Evolutionary conservation across 2,329 filamentous ascomycete species (phyloP), one percentile per base, ranked within the genome.

Genomic region (Curvularia verruculosa): DNA sequence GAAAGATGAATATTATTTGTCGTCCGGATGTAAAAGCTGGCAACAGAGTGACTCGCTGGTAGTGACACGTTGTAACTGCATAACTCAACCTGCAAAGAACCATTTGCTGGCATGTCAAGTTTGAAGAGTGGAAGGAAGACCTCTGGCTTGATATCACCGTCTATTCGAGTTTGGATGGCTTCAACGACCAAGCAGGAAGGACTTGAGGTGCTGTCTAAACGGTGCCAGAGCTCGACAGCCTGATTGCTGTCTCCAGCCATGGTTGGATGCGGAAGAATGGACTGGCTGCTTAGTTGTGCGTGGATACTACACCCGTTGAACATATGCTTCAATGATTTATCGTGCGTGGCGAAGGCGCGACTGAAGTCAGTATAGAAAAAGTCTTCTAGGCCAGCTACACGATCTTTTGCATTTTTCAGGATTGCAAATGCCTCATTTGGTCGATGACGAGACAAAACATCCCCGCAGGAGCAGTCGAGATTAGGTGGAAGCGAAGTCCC

Each of bases 311-410:
- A 49, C 12, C 61, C 66, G 23, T 52, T 39, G 37, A 66, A 69
- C 1, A 69, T 12, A 21, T 61, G n/a, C 6, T 46, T 47, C 15
- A 63, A 54, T 12, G 59, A 9, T 1, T 69, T 51, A 5, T 40
- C n/a, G 36, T 70, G 66, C 5, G 28, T 28, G 2, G 59, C 49
- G 53, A 77, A 76, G 2, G 71, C 75, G 51, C 72, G 65, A 36
- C 43, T 61, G 49, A 79, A 79, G 52, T 77, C 66, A 7, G 76
- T 78, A 47, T 72, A 75, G 61, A 79, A 77, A 62, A 77, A 78
- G 6, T 18, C 54, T 6, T 73, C 63, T 2, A 75, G 75, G 4
- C 77, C 77, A 15, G 68, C 73, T 3, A 70, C 56, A 59, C 64
- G 72, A 19, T 66, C 60, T 47, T 54, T 64, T 13, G 77, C 77